Conservation (phyloP, 1,139 yeast genomes). For the Cylindricascospora bacillispora region DNA sequence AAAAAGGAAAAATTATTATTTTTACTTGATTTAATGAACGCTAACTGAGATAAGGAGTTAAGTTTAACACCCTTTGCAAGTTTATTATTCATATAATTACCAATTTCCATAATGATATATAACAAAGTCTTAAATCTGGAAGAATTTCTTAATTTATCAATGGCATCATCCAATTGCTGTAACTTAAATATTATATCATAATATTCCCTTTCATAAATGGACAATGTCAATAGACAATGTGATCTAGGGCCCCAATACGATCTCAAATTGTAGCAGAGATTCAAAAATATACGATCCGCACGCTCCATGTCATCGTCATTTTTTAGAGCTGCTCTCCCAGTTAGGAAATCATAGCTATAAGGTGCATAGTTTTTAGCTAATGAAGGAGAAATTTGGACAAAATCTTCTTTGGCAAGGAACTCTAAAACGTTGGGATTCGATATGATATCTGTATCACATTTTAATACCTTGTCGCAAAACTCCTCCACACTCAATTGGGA, state of each 20-base stretch:
- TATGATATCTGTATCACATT: slow-evolving; percentile 60
- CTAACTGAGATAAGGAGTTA: slow-evolving; percentile 69
- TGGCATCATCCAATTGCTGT: slow-evolving; percentile 54
- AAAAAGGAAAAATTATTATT: slow-evolving; percentile 68
- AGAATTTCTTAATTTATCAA: slow-evolving; percentile 47
- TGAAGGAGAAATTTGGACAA: slow-evolving; percentile 59
- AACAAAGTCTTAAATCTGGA: slow-evolving; percentile 54
- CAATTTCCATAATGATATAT: slow-evolving; percentile 70
- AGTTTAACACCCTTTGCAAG: slow-evolving; percentile 77
- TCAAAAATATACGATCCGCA: slow-evolving; percentile 69
- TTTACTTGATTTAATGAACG: slow-evolving; percentile 69
- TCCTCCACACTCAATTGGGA: slow-evolving; percentile 48
- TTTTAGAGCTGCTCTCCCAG: slow-evolving; percentile 34
- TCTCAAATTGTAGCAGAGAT: slow-evolving; percentile 63
- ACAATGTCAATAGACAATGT: slow-evolving; percentile 55
- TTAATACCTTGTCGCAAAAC: slow-evolving; percentile 51
- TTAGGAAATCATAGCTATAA: slow-evolving; percentile 43
- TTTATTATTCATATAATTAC: slow-evolving; percentile 91
- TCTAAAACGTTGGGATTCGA: slow-evolving; percentile 64
- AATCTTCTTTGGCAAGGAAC: slow-evolving; percentile 62
- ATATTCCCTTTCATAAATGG: slow-evolving; percentile 65
- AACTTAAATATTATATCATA: slow-evolving; percentile 53
- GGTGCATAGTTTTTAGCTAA: slow-evolving; percentile 59
- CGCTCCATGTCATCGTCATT: slow-evolving; percentile 58
- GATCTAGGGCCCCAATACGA: slow-evolving; percentile 82